phyloP scores from a whole-genome alignment of 2,329 filamentous ascomycete species.

The Alternaria tenuissima region DNA sequence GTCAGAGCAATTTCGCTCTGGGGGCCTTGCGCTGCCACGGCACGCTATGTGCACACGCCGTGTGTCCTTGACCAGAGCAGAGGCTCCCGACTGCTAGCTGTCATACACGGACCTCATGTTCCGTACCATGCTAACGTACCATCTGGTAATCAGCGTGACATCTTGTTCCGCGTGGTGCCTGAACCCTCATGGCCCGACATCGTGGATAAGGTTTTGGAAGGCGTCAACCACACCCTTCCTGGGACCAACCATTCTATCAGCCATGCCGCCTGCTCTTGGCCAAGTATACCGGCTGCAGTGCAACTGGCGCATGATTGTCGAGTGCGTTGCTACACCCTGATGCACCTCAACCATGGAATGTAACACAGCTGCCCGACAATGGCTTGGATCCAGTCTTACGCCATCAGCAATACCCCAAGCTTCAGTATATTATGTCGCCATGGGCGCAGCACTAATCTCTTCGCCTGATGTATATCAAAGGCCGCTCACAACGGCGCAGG shows the following conservation, averaged over 20 bases:
- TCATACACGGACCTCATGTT: slow-evolving; percentile 39
- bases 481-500: slow-evolving; percentile 3
- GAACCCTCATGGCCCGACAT: slow-evolving; percentile 40
- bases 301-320: slow-evolving; percentile 36
- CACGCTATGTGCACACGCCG: slow-evolving; percentile 13
- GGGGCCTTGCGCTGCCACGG: slow-evolving; percentile 1
- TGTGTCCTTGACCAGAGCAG: slow-evolving; percentile 21
- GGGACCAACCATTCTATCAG: slow-evolving; percentile 22
- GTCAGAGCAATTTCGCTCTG: slow-evolving; percentile 19
- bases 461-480: slow-evolving; percentile 17
- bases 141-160: slow-evolving; percentile 27
- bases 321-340: slow-evolving; percentile 34
- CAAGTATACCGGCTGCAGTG: slow-evolving; percentile 26
- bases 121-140: slow-evolving; percentile 28
- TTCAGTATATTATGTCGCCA: slow-evolving; percentile 1
- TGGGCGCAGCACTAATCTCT: slow-evolving; percentile 16
- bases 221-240: slow-evolving; percentile 38
- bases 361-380: slow-evolving; percentile 32
- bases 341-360: slow-evolving; percentile 30
- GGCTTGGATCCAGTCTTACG: slow-evolving; percentile 9
- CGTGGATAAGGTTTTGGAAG: slow-evolving; percentile 47
- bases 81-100: slow-evolving; percentile 26
- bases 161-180: slow-evolving; percentile 38
- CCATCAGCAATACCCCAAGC: slow-evolving; percentile 7
- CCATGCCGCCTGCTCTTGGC: slow-evolving; percentile 11